Conservation (phyloP, 345 rosid genomes). For the Alliaria petiolata region DNA sequence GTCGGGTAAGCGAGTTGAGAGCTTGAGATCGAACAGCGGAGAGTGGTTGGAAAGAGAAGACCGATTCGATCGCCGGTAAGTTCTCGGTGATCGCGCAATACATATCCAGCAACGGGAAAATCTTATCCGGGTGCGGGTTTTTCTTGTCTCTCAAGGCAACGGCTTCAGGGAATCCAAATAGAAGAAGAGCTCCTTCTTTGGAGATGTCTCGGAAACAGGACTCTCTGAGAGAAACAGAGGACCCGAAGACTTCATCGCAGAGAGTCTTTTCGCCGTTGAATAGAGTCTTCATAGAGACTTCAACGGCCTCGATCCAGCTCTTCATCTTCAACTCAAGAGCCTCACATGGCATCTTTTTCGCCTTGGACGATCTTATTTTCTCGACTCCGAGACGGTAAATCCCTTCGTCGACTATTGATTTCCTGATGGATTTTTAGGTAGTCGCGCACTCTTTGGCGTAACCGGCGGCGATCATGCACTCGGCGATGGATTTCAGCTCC, state of each 20-base stretch:
- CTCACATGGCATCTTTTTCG: constrained; percentile 59
- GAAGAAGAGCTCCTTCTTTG: constrained; percentile 56
- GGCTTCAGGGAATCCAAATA: constrained; percentile 58
- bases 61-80: constrained; percentile 46
- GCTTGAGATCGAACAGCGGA: constrained; percentile 47
- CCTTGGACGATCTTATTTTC: constrained; percentile 39
- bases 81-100: constrained; percentile 40
- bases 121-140: constrained; percentile 40
- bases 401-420: constrained; percentile 72
- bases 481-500: constrained; percentile 66
- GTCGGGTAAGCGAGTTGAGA: constrained; percentile 40
- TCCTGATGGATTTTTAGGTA: constrained; percentile 51
- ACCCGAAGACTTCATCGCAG: constrained; percentile 62
- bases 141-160: constrained; percentile 49
- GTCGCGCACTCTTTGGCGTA: constrained; percentile 62
- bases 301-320: constrained; percentile 56
- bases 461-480: constrained; percentile 83
- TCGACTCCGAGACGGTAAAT: constrained; percentile 61
- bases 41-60: constrained; percentile 48
- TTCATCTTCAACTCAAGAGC: constrained; percentile 47
- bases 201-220: constrained; percentile 64
- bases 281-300: constrained; percentile 48
- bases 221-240: constrained; percentile 57
- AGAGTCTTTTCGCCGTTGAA: constrained; percentile 61
- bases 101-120: constrained; percentile 60